phyloP scores from a whole-genome alignment of 441 rosid genomes.

The Flueggea neowawraea region DNA sequence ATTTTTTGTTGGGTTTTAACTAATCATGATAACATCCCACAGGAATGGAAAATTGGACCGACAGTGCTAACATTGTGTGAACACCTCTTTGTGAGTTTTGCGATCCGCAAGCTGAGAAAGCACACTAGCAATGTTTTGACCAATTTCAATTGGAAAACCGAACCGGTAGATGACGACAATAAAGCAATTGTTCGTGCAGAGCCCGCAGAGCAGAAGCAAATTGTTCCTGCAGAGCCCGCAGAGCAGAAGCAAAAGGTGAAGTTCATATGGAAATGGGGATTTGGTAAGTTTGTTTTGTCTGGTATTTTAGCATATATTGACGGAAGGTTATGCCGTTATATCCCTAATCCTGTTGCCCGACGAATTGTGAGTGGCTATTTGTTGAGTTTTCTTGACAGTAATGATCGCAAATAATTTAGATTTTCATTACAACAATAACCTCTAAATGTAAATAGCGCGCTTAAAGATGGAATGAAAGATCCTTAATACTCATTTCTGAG shows the following conservation, averaged over 20 bases:
- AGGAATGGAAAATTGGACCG: constrained; percentile 95
- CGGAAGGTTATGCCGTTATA: constrained; percentile 83
- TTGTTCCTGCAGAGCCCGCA: constrained; percentile 24
- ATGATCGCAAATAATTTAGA: constrained; percentile 15
- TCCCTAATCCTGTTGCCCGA: constrained; percentile 81
- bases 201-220: constrained; percentile 22
- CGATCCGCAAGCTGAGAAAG: constrained; percentile 68
- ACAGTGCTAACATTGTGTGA: constrained; percentile 79
- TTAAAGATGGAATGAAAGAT: too few species aligned
- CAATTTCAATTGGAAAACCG: constrained; percentile 35
- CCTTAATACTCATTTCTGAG: too few species aligned
- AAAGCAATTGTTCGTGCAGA: constrained; percentile 35
- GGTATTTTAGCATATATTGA: constrained; percentile 85
- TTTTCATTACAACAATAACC: background rate
- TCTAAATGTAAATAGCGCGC: too few species aligned
- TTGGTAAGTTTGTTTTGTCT: constrained; percentile 68
- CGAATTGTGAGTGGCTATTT: constrained; percentile 90
- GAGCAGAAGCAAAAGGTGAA: constrained; percentile 32
- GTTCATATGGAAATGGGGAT: constrained; percentile 78
- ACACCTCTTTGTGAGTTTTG: constrained; percentile 91
- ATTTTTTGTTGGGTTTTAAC: background rate
- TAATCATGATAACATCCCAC: constrained; percentile 4
- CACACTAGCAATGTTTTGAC: constrained; percentile 45
- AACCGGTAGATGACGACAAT: constrained; percentile 19
- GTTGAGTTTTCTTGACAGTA: constrained; percentile 74